These are phyloP conservation scores for Guadua angustifolia DNA, from an alignment of 176 grass and related monocot genomes.

Conservation along the genomic window DNA sequence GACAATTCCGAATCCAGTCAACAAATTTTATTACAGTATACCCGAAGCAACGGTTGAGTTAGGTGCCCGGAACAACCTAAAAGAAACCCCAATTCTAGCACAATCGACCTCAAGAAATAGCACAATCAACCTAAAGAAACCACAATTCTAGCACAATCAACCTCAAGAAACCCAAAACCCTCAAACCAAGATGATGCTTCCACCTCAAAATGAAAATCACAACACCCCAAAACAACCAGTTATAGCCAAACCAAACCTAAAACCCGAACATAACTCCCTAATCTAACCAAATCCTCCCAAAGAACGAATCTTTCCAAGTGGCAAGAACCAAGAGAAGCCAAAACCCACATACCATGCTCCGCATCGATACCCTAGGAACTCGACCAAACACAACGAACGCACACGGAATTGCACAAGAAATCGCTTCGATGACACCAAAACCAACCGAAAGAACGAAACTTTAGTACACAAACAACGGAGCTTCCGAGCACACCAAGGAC, in stretches of 20 bases:
- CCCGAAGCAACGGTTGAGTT: not conserved
- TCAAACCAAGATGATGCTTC: not conserved
- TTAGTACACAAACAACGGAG: not conserved
- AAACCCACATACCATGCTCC: not conserved
- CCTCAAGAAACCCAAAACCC: conserved; percentile 27
- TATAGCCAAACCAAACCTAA: not conserved
- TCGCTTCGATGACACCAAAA: not conserved
- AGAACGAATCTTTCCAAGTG: not conserved
- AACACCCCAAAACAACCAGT: not conserved
- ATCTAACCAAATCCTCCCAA: not conserved
- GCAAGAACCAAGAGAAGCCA: not conserved
- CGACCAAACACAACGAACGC: not conserved
- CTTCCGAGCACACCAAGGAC: not conserved
- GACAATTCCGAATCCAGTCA: not conserved
- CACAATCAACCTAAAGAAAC: not conserved
- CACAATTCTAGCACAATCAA: not conserved
- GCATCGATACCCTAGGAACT: not conserved
- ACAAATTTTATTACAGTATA: not conserved
- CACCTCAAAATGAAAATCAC: not conserved
- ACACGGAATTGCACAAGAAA: not conserved
- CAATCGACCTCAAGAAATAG: not conserved
- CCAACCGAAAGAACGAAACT: not conserved
- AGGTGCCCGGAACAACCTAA: not conserved
- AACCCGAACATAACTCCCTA: not conserved
- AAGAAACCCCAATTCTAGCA: not conserved